phyloP scores from a whole-genome alignment of 768 basidiomycete genomes.

The Podaxis carcinomalis region DNA sequence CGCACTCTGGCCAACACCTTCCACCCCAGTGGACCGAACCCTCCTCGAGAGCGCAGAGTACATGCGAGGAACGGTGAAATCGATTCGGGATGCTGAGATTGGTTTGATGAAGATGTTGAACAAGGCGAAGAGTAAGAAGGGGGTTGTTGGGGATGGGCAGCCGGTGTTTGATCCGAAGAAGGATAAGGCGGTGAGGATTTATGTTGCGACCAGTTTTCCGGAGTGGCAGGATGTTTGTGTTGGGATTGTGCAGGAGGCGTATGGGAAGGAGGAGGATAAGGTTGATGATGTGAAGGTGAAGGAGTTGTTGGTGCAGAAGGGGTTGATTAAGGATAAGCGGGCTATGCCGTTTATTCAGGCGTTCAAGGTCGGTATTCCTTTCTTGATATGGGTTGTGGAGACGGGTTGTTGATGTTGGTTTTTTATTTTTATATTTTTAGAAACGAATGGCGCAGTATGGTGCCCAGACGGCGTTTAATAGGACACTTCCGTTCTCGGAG shows the following conservation, averaged over 20 bases:
- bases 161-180: slow-evolving; percentile 78
- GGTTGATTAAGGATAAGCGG: slow-evolving; percentile 92
- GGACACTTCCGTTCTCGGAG: slow-evolving; percentile 82
- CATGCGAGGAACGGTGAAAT: slow-evolving; percentile 90
- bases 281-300: slow-evolving; percentile 84
- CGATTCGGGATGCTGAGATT: slow-evolving; percentile 84
- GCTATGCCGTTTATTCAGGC: slow-evolving; percentile 92
- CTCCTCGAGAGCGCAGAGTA: slow-evolving; percentile 74
- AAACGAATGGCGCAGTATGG: slow-evolving; percentile 81
- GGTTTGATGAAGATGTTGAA: slow-evolving; percentile 72
- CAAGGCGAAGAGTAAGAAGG: slow-evolving; percentile 64
- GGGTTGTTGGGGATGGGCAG: slow-evolving; percentile 28
- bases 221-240: slow-evolving; percentile 91
- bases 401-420: slow-evolving; percentile 1
- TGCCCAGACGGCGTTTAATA: slow-evolving; percentile 73
- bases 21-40: slow-evolving; percentile 53
- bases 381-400: neutral
- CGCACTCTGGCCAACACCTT: slow-evolving; percentile 78
- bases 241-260: slow-evolving; percentile 66
- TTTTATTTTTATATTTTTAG: slow-evolving; percentile 41
- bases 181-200: slow-evolving; percentile 83
- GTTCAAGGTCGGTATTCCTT: slow-evolving; percentile 68
- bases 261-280: slow-evolving; percentile 47
- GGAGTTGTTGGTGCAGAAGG: slow-evolving; percentile 59
- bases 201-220: slow-evolving; percentile 87